Evolutionary conservation across 2,329 filamentous ascomycete genomes (phyloP).

Genomic region (Drechslerella dactyloides): DNA sequence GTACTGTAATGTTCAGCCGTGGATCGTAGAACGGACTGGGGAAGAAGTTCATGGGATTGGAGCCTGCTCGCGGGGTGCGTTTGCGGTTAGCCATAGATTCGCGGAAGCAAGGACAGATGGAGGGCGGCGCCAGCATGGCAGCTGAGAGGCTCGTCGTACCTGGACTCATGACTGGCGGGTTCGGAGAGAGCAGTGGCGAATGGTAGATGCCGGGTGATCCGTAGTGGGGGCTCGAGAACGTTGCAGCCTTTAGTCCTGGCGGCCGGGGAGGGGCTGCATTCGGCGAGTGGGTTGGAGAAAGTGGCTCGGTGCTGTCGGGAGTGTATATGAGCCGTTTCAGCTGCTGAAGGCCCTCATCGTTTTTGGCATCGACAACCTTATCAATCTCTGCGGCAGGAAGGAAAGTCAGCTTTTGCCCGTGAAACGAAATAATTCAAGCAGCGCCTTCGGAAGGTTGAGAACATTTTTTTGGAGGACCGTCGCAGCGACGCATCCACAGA

Average conservation of each 20-base stretch:
- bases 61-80: conserved; percentile 15
- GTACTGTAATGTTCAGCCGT: conserved; percentile 64
- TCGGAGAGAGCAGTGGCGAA: conserved; percentile 51
- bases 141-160: conserved; percentile 41
- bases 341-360: conserved; percentile 36
- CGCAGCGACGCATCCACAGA: no score
- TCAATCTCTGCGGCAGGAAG: conserved; percentile 26
- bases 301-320: conserved; percentile 29
- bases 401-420: not conserved
- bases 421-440: not conserved
- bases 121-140: conserved; percentile 18
- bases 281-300: conserved; percentile 36
- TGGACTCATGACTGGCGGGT: conserved; percentile 26
- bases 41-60: conserved; percentile 67
- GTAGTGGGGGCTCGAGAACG: conserved; percentile 14
- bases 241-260: conserved; percentile 15
- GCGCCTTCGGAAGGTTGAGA: no score
- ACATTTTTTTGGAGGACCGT: no score
- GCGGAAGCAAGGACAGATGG: conserved; percentile 16
- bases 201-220: conserved; percentile 20
- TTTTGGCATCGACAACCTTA: conserved; percentile 28
- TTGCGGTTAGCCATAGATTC: conserved; percentile 43
- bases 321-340: conserved; percentile 47
- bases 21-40: conserved; percentile 85
- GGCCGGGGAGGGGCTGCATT: conserved; percentile 28